Evolutionary conservation across 2,329 filamentous ascomycete species (phyloP).

Genomic region (Cercospora sesami): DNA sequence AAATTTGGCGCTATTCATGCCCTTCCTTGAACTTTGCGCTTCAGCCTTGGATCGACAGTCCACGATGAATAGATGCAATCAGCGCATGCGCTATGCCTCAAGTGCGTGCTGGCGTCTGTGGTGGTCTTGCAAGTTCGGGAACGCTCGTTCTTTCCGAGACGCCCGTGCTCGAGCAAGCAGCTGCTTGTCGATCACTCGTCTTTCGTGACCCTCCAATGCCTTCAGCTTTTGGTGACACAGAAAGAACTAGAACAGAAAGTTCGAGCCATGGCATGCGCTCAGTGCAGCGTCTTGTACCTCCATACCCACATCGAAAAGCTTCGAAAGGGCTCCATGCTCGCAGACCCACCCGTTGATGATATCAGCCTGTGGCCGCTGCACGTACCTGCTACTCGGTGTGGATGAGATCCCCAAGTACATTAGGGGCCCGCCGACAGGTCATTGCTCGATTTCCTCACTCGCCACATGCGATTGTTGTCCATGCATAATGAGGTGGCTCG

Average conservation of each 20-base stretch:
- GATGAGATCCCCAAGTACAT: neutral
- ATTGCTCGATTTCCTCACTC: neutral
- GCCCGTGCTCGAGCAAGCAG: neutral
- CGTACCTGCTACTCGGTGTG: neutral
- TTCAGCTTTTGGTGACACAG: neutral
- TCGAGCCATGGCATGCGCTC: neutral
- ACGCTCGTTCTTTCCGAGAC: neutral
- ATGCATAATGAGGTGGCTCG: constrained; percentile 1
- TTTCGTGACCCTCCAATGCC: neutral
- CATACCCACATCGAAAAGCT: neutral
- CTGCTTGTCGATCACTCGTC: neutral
- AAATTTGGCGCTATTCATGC: neutral
- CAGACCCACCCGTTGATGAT: neutral
- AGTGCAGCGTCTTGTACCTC: neutral
- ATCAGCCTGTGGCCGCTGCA: neutral
- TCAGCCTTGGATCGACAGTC: neutral
- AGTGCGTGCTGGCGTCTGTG: neutral
- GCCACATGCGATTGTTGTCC: neutral
- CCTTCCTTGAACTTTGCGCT: neutral
- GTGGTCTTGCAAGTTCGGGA: neutral
- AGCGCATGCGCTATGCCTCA: neutral
- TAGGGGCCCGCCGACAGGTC: constrained; percentile 1
- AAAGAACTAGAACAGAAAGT: neutral
- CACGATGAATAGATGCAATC: neutral
- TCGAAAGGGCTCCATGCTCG: constrained; percentile 7